Evolutionary conservation across 495 filamentous ascomycete species (phyloP).

Genomic region (Geoglossum glabrum): DNA sequence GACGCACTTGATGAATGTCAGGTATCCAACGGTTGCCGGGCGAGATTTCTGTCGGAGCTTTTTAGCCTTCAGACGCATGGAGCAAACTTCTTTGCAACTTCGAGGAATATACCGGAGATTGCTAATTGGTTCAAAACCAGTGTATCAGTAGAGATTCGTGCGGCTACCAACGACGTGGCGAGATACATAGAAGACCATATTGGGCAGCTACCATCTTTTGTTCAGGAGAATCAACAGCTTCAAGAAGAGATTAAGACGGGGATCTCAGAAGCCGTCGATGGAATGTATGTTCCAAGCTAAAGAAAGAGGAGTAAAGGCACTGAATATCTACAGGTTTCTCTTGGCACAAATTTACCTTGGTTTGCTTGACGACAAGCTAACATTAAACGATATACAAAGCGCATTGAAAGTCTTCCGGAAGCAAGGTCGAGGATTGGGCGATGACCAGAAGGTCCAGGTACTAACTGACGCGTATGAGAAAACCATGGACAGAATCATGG

Average conservation of each 20-base stretch:
- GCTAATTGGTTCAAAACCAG: constrained; percentile 4
- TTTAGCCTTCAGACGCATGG: constrained; percentile 2
- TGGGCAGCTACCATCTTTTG: constrained; percentile 5
- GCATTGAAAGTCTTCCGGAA: constrained; percentile 19
- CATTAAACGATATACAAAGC: constrained; percentile 14
- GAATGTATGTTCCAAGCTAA: constrained; percentile 13
- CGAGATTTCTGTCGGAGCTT: constrained; percentile 4
- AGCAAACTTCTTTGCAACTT: constrained; percentile 15
- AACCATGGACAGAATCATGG: constrained; percentile 24
- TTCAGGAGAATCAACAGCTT: constrained; percentile 7
- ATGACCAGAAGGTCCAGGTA: constrained; percentile 5
- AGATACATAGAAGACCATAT: constrained; percentile 13
- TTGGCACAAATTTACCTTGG: constrained; percentile 29
- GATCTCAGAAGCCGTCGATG: constrained; percentile 9
- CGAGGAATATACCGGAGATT: constrained; percentile 11
- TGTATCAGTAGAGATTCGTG: constrained; percentile 13
- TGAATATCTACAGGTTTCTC: constrained; percentile 26
- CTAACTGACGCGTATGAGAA: constrained; percentile 22
- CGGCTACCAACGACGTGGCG: constrained; percentile 14
- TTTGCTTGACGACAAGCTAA: constrained; percentile 20
- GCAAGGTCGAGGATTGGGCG: not conserved
- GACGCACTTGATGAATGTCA: constrained; percentile 16
- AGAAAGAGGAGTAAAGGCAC: constrained; percentile 10
- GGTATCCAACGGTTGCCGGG: constrained; percentile 1
- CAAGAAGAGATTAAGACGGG: constrained; percentile 8